phyloP scores from a whole-genome alignment of 1,139 yeast species.

The Meyerozyma carpophila region DNA sequence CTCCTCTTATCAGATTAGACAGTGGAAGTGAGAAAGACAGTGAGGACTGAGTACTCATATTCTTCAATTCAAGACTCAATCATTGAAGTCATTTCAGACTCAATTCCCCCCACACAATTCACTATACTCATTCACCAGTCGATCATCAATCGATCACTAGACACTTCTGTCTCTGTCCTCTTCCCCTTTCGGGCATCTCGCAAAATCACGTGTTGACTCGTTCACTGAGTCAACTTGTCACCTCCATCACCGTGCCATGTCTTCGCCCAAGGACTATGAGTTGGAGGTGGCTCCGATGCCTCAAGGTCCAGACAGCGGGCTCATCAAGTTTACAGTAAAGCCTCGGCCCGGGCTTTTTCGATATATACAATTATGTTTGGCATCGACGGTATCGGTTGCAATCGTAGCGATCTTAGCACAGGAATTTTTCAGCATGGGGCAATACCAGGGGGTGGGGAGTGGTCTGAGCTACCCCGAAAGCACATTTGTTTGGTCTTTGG shows the following conservation, averaged over 20 bases:
- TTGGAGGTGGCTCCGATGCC: constrained; percentile 22
- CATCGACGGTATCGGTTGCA: constrained; percentile 8
- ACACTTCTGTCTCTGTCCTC: not conserved
- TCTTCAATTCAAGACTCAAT: too few relatives aligned
- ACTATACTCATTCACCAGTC: too few relatives aligned
- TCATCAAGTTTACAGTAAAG: constrained; percentile 19
- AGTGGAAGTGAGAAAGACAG: too few relatives aligned
- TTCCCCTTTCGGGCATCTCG: not conserved
- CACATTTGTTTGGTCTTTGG: not conserved
- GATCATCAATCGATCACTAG: too few relatives aligned
- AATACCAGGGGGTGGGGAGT: constrained; percentile 1
- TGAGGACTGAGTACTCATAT: too few relatives aligned
- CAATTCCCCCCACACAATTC: too few relatives aligned
- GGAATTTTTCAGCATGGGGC: not conserved
- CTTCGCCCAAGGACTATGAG: constrained; percentile 26
- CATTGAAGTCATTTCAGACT: too few relatives aligned
- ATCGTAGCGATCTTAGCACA: constrained; percentile 1
- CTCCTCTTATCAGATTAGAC: too few relatives aligned
- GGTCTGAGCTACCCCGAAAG: not conserved
- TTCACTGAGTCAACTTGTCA: not conserved
- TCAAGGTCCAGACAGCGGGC: constrained; percentile 7
- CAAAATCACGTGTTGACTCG: constrained; percentile 3
- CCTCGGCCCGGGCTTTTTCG: constrained; percentile 5
- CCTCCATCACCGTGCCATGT: constrained; percentile 15
- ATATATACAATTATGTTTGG: constrained; percentile 11